A percentile compares a stretch with the other conserved stretches of the same genome.
These are phyloP conservation scores for Leucaena leucocephala DNA, from an alignment of 306 rosid genomes.

Conservation along the genomic window DNA sequence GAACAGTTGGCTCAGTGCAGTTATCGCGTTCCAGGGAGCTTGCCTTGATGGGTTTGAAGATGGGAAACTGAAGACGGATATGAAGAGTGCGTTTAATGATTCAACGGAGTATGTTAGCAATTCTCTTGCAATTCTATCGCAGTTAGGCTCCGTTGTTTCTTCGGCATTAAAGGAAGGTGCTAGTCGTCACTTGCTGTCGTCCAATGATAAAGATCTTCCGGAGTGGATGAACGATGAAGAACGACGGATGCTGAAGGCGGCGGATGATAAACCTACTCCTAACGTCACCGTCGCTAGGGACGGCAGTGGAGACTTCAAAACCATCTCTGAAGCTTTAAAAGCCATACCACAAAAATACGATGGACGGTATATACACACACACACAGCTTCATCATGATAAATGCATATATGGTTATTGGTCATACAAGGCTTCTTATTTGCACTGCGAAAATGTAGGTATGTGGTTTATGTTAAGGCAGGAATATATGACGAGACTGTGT, in stretches of 20 bases:
- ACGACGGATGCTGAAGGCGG: constrained; percentile 64
- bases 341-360: constrained; percentile 55
- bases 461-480: constrained; percentile 79
- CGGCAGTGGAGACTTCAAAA: constrained; percentile 71
- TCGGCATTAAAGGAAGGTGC: constrained; percentile 2
- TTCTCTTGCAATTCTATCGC: constrained; percentile 64
- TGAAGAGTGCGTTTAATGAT: constrained; percentile 39
- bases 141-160: constrained; percentile 45
- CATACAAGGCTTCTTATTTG: not conserved
- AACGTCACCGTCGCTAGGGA: constrained; percentile 79
- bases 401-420: not conserved
- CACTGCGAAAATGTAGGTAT: constrained; percentile 53
- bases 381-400: not conserved
- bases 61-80: constrained; percentile 53
- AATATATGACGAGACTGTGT: constrained; percentile 65
- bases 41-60: constrained; percentile 81
- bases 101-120: constrained; percentile 70
- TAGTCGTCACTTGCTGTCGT: constrained; percentile 45
- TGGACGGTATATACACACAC: constrained; percentile 56
- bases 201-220: constrained; percentile 47
- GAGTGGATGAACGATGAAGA: constrained; percentile 58
- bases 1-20: constrained; percentile 86
- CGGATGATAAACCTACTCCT: constrained; percentile 56
- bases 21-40: constrained; percentile 68
- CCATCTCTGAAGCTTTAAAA: constrained; percentile 63